Conservation (phyloP, 345 rosid species). For the Eucalyptus erythrocorys region DNA sequence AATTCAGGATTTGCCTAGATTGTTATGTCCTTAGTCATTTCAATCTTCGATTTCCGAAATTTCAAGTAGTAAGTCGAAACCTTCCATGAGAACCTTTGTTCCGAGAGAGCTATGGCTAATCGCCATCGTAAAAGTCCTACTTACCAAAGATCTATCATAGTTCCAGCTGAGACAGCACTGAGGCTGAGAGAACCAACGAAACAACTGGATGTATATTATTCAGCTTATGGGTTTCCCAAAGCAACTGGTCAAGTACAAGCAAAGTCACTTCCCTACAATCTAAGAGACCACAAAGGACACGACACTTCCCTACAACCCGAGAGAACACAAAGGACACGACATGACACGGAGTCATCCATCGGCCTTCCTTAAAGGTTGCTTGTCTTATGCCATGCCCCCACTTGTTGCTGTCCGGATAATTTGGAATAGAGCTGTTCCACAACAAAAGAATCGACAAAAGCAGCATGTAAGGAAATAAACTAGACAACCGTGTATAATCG, state of each 20-base stretch:
- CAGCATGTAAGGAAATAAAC: not conserved
- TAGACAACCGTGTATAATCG: not conserved
- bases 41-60: not conserved
- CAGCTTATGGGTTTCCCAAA: not conserved
- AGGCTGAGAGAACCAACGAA: not conserved
- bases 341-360: not conserved
- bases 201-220: not conserved
- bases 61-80: not conserved
- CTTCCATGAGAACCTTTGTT: not conserved
- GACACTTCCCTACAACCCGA: not conserved
- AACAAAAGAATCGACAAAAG: not conserved
- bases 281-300: not conserved
- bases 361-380: not conserved
- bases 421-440: conserved; percentile 80
- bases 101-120: not conserved
- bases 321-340: not conserved
- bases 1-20: not conserved
- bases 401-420: conserved; percentile 85
- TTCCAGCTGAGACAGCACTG: not conserved
- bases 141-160: not conserved
- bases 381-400: conserved; percentile 23
- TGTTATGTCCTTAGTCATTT: not conserved
- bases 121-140: not conserved
- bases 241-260: not conserved
- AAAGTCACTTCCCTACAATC: not conserved